Evolutionary conservation across 192 early-diverging fungal species (phyloP).

Genomic region (Bifiguratus adelaidae): DNA sequence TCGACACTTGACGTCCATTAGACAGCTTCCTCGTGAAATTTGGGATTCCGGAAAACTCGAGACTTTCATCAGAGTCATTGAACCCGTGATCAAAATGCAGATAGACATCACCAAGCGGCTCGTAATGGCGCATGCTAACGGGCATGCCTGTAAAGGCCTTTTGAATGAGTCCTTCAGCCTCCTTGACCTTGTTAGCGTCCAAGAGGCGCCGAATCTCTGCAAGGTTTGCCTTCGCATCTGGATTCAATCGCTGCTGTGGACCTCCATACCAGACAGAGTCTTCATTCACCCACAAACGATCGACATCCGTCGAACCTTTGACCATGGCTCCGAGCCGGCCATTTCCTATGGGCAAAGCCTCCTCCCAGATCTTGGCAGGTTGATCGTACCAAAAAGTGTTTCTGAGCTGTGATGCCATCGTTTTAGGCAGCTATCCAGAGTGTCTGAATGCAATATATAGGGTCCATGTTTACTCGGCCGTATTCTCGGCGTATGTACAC

Average conservation of each 20-base stretch:
- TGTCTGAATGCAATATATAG: no score
- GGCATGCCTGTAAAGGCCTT: neutral
- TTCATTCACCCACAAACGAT: constrained; percentile 9
- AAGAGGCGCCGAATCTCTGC: neutral
- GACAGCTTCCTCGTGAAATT: no score
- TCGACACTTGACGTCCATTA: no score
- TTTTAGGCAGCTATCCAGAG: no score
- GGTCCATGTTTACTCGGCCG: no score
- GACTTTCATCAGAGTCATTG: no score
- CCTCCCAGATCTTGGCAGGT: neutral
- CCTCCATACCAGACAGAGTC: constrained; percentile 5
- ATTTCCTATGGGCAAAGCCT: neutral
- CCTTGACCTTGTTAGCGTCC: neutral
- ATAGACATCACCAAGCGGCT: neutral
- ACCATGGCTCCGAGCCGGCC: constrained; percentile 7
- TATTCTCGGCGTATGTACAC: no score
- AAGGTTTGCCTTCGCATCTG: neutral
- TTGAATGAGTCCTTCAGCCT: neutral
- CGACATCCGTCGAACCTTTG: constrained; percentile 10
- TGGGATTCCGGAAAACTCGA: no score
- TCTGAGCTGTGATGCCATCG: no score
- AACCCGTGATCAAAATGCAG: neutral
- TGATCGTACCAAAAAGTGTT: constrained; percentile 1
- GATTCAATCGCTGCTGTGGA: neutral
- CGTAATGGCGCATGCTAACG: neutral